Conservation (phyloP, 768 basidiomycete species). For the Termitomyces bulborhizus region DNA sequence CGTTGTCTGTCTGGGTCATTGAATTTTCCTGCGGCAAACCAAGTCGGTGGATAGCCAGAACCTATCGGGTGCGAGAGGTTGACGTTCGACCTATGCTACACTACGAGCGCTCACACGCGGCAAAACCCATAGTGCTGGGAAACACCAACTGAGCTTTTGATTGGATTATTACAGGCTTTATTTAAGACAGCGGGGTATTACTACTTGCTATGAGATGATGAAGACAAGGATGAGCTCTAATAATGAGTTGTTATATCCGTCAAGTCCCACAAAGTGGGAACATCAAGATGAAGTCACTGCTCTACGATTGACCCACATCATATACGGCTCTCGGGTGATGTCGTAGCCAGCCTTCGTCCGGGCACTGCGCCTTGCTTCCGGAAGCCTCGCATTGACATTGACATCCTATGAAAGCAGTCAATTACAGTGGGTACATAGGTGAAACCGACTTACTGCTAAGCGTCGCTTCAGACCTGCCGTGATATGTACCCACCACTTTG, state of each 20-base stretch:
- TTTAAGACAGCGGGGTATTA: background rate
- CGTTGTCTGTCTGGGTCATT: too few species aligned
- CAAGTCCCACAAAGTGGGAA: background rate
- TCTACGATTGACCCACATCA: constrained; percentile 83
- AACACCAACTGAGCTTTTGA: background rate
- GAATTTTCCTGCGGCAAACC: too few species aligned
- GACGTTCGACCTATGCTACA: too few species aligned
- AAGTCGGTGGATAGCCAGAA: too few species aligned
- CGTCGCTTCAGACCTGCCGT: constrained; percentile 75
- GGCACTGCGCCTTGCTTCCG: constrained; percentile 76
- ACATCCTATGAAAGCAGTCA: constrained; percentile 46
- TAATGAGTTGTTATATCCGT: background rate
- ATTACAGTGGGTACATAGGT: background rate
- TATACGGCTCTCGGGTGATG: constrained; percentile 74
- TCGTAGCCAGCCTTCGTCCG: constrained; percentile 63
- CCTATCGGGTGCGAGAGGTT: too few species aligned
- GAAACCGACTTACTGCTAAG: constrained; percentile 48
- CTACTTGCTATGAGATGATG: background rate
- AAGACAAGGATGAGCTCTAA: background rate
- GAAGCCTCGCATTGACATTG: constrained; percentile 59
- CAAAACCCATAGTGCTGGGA: too few species aligned
- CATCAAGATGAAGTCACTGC: constrained; percentile 43
- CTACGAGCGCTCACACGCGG: too few species aligned
- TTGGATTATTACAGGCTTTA: background rate
- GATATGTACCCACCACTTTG: constrained; percentile 83